Evolutionary conservation across 768 basidiomycete species (phyloP), one percentile per base, ranked within the genome.

Genomic region (Rhodotorula graminis): DNA sequence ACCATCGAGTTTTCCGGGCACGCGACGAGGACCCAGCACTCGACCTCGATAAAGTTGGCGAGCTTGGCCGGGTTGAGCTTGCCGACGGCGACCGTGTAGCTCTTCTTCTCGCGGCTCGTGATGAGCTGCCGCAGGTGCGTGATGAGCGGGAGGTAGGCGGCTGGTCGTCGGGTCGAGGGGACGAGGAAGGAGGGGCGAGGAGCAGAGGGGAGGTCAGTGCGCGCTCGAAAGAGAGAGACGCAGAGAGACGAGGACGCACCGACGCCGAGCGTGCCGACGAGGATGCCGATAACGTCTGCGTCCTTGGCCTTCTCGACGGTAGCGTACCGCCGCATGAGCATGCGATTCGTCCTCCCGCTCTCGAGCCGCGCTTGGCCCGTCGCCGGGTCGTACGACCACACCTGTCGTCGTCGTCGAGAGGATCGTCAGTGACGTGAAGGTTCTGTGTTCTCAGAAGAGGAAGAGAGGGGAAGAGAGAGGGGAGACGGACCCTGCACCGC

Each of bases 31-130:
- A 97, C 89, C 78, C 93, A 98, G 78, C 93, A 95, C 79, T 97
- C 95, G 61, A 99, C 89, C 80, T 97, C 94, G 78, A 90, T 85
- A 80, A 97, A 98, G 81, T 98, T 99, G 16, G 89, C 95, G 31
- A 98, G 85, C 78, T 98, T 98, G 14, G 93, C 86, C 0, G 96
- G 94, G 76, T 92, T 96, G 60, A 96, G 86, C 81, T 95, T 93
- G 50, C 96, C 95, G 0, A 99, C 94, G 65, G 88, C 90, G 76
- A 99, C 87, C 4, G 95, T 97, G 81, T 98, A 99, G 72, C 87
- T 87, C 80, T 98, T 98, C 83, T 94, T 95, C 71, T 85, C 86
- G 1, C 87, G 84, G 52, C 83, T 84, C 1, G 84, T 80, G 62
- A 98, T 85, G 16, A 89, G 82, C 25, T 82, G 79, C 12, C 95